phyloP scores from a whole-genome alignment of 176 grass and related monocot species.

The Triticum dicoccoides region DNA sequence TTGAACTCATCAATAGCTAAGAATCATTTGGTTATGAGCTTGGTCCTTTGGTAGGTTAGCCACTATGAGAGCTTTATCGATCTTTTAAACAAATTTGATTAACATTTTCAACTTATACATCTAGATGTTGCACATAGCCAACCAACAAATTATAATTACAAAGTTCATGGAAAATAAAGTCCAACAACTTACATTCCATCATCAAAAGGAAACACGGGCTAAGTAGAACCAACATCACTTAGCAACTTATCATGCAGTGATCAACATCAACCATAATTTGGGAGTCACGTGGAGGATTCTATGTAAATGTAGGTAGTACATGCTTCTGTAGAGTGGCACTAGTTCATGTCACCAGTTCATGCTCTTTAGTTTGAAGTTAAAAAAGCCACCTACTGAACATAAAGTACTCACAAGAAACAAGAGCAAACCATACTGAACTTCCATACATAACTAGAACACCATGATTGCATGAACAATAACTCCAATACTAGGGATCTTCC shows the following conservation, averaged over 20 bases:
- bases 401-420: too few species aligned
- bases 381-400: not conserved
- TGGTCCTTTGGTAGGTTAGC: not conserved
- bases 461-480: not conserved
- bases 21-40: not conserved
- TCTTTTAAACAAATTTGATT: not conserved
- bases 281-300: not conserved
- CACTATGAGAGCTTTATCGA: not conserved
- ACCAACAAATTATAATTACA: not conserved
- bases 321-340: not conserved
- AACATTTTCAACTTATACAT: not conserved
- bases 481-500: not conserved
- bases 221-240: not conserved
- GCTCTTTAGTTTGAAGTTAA: not conserved
- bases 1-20: not conserved
- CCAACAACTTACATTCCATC: not conserved
- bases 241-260: not conserved
- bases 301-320: not conserved
- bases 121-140: not conserved
- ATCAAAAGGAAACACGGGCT: not conserved
- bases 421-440: too few species aligned
- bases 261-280: not conserved
- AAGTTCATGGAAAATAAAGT: too few species aligned
- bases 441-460: not conserved
- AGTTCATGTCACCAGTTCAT: not conserved